Conservation (phyloP, 2,329 filamentous ascomycete genomes). For the Pseudogymnoascus sp. region DNA sequence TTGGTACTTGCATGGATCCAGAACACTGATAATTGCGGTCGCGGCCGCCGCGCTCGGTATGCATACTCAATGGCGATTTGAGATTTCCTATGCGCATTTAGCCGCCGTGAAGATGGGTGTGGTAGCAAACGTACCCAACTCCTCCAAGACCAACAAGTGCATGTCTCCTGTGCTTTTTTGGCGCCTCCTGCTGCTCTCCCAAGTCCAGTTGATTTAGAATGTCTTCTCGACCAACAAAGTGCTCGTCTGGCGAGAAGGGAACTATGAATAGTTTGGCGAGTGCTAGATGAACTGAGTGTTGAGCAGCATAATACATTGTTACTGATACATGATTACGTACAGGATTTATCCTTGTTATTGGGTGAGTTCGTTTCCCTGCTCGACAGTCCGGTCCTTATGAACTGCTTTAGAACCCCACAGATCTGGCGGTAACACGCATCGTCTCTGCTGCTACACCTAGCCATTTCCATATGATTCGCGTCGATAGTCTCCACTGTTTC, state of each 20-base stretch:
- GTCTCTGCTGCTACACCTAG: constrained; percentile 31
- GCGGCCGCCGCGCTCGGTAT: constrained; percentile 11
- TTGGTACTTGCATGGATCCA: constrained; percentile 20
- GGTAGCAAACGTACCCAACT: background rate
- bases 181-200: background rate
- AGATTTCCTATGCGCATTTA: constrained; percentile 16
- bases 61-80: constrained; percentile 20
- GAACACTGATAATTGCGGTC: constrained; percentile 17
- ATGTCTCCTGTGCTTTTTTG: background rate
- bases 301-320: background rate
- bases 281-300: background rate
- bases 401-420: constrained; percentile 11
- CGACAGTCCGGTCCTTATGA: background rate
- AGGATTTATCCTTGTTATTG: background rate
- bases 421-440: constrained; percentile 23
- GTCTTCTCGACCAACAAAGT: constrained; percentile 2
- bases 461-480: constrained; percentile 36
- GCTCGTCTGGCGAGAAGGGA: background rate
- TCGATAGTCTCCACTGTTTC: constrained; percentile 28
- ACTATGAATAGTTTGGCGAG: background rate
- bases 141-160: constrained; percentile 20
- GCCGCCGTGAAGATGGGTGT: background rate
- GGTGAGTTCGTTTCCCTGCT: background rate
- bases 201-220: background rate
- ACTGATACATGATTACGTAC: background rate